Base-by-base conservation (phyloP, 2,329 filamentous ascomycete genomes). In the Sordariomycetes sp. region DNA sequence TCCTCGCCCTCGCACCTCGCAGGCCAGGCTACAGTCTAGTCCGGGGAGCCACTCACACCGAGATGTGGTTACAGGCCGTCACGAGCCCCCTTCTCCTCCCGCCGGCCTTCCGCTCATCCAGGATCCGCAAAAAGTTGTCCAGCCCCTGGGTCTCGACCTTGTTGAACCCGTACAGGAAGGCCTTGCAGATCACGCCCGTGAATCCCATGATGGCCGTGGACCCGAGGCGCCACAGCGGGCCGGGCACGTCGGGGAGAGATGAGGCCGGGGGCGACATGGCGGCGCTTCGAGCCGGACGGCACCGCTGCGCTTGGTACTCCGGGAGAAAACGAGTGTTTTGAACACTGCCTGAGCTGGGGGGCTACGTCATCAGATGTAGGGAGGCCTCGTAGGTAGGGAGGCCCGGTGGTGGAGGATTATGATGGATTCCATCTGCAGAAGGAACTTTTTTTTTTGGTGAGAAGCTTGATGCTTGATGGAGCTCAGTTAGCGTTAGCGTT, bases 151-250 rank as follows among this genome's bases (percentile, higher is more conserved):
- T 83, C 69, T 97, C 86, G 53, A 90, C 85, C 28, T 78, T 80
- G 70, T 88, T 95, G 61, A 93, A 71, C 0, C 82, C 83, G 63
- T 85, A 87, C 51, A 97, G 73, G 68, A 97, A 97, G 1, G 76
- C 78, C 61, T 89, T 83, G 59, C 84, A 90, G 7, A 95, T 63
- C 32, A 85, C 72, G 54, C 86, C 88, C 0, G 90, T 86, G 12
- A 86, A 71, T 65, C 88, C 86, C 80, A 96, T 90, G 43, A 88
- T 80, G 61, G 85, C 74, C 56, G 85, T 78, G n/a, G 91, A 95
- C 40, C 81, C 80, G 58, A 85, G 73, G 62, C 89, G 87, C 87
- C 88, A 91, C 71, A 83, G 75, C 59, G 86, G 72, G 66, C 81
- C 80, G 34, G 85, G 85, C 69, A 79, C 73, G 59, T 66, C 64